phyloP scores from a whole-genome alignment of 306 rosid species.

The Ormosia semicastrata region DNA sequence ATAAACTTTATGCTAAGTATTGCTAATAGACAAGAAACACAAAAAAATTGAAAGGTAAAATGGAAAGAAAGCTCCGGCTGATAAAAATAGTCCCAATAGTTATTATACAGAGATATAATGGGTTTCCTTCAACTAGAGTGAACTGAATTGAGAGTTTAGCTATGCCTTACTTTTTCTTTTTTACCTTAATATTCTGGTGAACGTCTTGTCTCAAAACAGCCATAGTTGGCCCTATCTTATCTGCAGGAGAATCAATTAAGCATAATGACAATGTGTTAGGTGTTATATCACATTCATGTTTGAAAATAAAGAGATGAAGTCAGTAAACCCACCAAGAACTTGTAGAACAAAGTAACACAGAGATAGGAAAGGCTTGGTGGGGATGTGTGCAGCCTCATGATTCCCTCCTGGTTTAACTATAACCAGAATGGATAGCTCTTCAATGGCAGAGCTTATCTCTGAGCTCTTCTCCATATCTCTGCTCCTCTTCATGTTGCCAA shows the following conservation, averaged over 20 bases:
- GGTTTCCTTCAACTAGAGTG: background rate
- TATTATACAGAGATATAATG: background rate
- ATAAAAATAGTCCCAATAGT: background rate
- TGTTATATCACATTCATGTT: constrained; percentile 20
- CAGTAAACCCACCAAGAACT: constrained; percentile 67
- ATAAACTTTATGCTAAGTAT: background rate
- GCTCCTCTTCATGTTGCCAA: constrained; percentile 43
- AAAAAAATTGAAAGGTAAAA: background rate
- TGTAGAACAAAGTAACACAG: constrained; percentile 64
- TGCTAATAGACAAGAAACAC: background rate
- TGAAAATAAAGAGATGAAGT: constrained; percentile 25
- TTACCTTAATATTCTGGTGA: constrained; percentile 79
- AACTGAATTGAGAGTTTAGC: background rate
- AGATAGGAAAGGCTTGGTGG: constrained; percentile 75
- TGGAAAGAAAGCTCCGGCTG: background rate
- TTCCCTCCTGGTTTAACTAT: constrained; percentile 38
- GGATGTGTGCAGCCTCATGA: constrained; percentile 47
- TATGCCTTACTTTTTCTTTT: background rate
- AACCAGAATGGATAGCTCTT: constrained; percentile 52
- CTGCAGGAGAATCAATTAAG: constrained; percentile 43
- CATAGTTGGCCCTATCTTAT: constrained; percentile 96
- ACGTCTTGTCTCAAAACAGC: constrained; percentile 84
- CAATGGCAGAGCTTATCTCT: constrained; percentile 71
- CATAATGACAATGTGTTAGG: constrained; percentile 22
- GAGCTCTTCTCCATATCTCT: constrained; percentile 58